Evolutionary conservation across 495 filamentous ascomycete genomes (phyloP), one percentile per base, ranked within the genome.

Genomic region (Geoglossum glabrum): DNA sequence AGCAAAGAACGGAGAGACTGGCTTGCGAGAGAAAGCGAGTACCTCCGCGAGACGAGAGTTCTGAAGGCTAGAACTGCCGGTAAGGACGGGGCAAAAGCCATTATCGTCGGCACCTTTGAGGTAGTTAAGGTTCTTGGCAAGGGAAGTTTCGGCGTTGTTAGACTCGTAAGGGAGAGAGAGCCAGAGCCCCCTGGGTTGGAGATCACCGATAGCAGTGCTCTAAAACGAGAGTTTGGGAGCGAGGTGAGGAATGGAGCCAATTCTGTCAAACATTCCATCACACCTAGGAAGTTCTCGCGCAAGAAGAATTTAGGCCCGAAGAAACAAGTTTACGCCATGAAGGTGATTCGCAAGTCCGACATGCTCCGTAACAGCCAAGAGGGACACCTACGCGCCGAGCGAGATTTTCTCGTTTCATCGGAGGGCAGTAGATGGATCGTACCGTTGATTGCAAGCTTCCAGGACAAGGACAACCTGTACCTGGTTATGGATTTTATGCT

Each of bases 401-500:
- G 90, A 59, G 90, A 97, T 64, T 93, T 95, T 60, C 73, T 97
- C 1, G 86, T 95, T 43, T 80, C 83, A 13, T 87, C 87, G 7
- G 86, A 87, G 64, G 81, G 78, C 23, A 92, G 84, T 9, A 75
- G 74, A 60, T 95, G 89, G 90, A 81, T 95, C 46, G 86, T 97
- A 26, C 85, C 88, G 17, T 75, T 97, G 36, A 78, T 95, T 58
- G 77, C 85, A 52, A 90, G 86, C 63, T 95, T 97, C 64, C 87
- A 97, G 66, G 90, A 97, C 67, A 71, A 74, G 34, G 75, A 76
- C 19, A 84, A 87, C 63, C 72, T 97, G 27, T 95, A 95, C 64
- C 79, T 97, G 11, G 84, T 94, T 57, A 95, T 95, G 88, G 89
- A 97, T 58, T 97, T 94, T 65, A 93, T 94, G 86, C 82, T 93